Evolutionary conservation across 2,329 filamentous ascomycete genomes (phyloP), one percentile per base, ranked within the genome.

Genomic region (Colletotrichum musae): DNA sequence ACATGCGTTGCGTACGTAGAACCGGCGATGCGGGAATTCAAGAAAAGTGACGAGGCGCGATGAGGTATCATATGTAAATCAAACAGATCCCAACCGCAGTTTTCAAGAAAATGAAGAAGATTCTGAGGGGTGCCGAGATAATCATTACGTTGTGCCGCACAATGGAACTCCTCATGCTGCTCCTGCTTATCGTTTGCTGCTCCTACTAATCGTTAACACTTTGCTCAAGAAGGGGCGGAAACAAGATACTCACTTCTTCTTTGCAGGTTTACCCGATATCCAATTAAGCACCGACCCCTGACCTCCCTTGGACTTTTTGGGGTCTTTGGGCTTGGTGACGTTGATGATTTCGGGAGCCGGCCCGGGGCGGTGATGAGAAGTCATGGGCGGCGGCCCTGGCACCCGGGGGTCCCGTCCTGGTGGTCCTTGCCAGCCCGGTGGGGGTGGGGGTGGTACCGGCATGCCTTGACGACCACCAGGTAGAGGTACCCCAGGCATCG

Each of bases 271-370:
- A 3, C 71, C 73, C 63, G 68, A 71, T 68, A 81, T 75, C 78
- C 78, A 82, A 10, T 73, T 76, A 10, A 81, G 73, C 61, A 82
- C 66, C 6, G 76, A 74, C 15, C 73, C 73, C 16, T 73, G 60
- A 4, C 72, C 59, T n/a, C 51, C 2, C 57, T 77, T 77, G 61
- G 73, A 76, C 68, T 77, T 36, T 36, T 36, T 78, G 67, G 75
- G 79, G 15, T 73, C 72, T 24, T 73, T 59, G 13, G 15, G 50
- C 24, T 16, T 26, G 6, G 65, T 74, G 16, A 74, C 77, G 4
- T 74, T 72, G 1, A 82, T 58, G 18, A 81, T 58, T 0, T 74
- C 66, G 45, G 26, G 60, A 12, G 18, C 32, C 24, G 15, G 39
- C 15, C 4, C n/a, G 45, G 43, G 28, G 21, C 45, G 16, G 13